Evolutionary conservation across 1,284 basidiomycete genomes (phyloP).

Genomic region (Paramarasmius palmivorus): DNA sequence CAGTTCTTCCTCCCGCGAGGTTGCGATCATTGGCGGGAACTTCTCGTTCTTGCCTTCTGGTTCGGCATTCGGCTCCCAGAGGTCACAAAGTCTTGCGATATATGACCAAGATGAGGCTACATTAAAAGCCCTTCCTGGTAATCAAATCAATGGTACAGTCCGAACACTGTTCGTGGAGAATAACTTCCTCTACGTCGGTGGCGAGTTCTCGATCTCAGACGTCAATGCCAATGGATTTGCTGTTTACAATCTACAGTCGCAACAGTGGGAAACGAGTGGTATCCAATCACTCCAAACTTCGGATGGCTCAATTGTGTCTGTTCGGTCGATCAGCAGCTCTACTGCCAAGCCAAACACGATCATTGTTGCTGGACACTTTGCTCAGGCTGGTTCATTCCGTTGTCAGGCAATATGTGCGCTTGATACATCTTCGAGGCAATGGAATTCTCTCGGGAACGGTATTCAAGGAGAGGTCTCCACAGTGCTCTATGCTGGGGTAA

Average conservation of each 20-base stretch:
- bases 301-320: conserved; percentile 59
- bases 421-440: conserved; percentile 68
- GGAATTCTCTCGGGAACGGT: conserved; percentile 82
- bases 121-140: conserved; percentile 60
- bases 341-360: conserved; percentile 63
- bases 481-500: conserved; percentile 79
- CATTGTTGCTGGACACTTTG: conserved; percentile 86
- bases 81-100: conserved; percentile 67
- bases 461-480: conserved; percentile 82
- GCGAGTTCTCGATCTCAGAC: conserved; percentile 67
- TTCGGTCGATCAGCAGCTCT: conserved; percentile 75
- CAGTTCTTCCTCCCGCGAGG: conserved; percentile 58
- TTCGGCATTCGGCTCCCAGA: conserved; percentile 37
- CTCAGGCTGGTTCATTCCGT: conserved; percentile 70
- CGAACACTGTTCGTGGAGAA: conserved; percentile 68
- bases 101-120: conserved; percentile 62
- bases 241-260: conserved; percentile 69
- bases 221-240: conserved; percentile 66
- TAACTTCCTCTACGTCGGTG: conserved; percentile 76
- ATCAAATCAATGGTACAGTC: conserved; percentile 72
- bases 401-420: conserved; percentile 86
- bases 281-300: conserved; percentile 58
- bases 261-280: conserved; percentile 60
- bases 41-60: conserved; percentile 66
- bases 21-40: conserved; percentile 88